Base-by-base conservation (phyloP, 1,284 basidiomycete species). In the Earliella scabrosa region DNA sequence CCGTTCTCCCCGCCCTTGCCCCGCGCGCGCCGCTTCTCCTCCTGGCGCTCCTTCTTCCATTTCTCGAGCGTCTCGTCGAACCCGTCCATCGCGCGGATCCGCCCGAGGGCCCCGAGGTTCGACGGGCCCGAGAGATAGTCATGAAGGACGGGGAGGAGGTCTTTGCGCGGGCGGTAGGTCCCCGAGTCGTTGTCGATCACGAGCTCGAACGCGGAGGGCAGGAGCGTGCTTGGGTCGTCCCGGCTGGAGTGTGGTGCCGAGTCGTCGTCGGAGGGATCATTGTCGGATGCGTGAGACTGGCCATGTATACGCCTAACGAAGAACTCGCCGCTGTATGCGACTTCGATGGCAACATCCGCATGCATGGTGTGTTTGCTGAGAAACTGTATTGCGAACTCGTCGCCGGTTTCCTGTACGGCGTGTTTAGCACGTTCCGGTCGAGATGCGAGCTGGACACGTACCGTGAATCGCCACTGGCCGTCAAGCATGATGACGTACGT, bases 311-410 rank as follows among this genome's bases (percentile, higher is more conserved):
- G 63, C 13, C 71, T 64, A 7, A 75, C 69, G 50, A 76, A 72
- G 59, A 76, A 75, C 50, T 75, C 75, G 32, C 74, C 75, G 27
- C 71, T 71, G 58, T 64, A 75, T 3, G 73, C 72, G 45, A 76
- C 68, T 45, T 73, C 71, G 52, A 66, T 39, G n/a, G 76, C 68
- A 13, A 78, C 77, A 60, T 80, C 75, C 29, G 77, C 74, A 63
- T 82, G 80, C 78, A 80, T 80, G n/a, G 75, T 77, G 60, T 81
- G 79, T 60, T 82, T 82, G 66, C 73, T 76, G 31, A 82, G 68
- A 54, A 80, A 66, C 52, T 78, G 75, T 50, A 80, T 77, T 2
- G 76, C 71, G 62, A 81, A 77, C 64, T 80, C 75, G 50, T 77
- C 74, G 1, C 80, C 79, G 1, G 80, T 82, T 72, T 81, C 78